Evolutionary conservation across 371 early-diverging fungal species (phyloP).

Genomic region (Entomophthora muscae): DNA sequence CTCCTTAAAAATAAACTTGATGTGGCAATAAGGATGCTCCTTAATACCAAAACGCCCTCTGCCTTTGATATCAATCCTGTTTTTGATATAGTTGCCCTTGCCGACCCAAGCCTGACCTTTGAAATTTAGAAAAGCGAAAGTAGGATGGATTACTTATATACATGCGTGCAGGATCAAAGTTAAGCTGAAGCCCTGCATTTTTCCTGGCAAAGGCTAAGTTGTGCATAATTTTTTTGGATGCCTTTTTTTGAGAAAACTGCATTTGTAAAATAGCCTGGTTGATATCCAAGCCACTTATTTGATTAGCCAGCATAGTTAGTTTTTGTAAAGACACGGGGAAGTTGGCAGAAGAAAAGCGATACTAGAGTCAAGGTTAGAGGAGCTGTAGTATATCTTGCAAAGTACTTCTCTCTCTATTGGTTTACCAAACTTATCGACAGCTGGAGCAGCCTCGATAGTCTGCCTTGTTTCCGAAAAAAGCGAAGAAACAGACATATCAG

Average conservation of each 20-base stretch:
- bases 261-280: slow-evolving; percentile 74
- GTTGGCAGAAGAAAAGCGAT: slow-evolving; percentile 43
- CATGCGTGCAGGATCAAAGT: slow-evolving; percentile 40
- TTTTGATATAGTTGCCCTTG: slow-evolving; percentile 54
- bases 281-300: slow-evolving; percentile 56
- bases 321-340: slow-evolving; percentile 64
- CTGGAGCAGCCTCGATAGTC: too few species aligned
- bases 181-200: slow-evolving; percentile 46
- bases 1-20: slow-evolving; percentile 64
- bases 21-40: slow-evolving; percentile 58
- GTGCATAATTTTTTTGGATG: slow-evolving; percentile 47
- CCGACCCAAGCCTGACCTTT: slow-evolving; percentile 72
- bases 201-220: slow-evolving; percentile 53
- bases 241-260: slow-evolving; percentile 63
- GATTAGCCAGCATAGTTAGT: slow-evolving; percentile 66
- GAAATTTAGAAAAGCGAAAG: neutral
- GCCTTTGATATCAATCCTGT: slow-evolving; percentile 52
- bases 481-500: too few species aligned
- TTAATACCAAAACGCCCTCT: slow-evolving; percentile 69
- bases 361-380: slow-evolving; percentile 25
- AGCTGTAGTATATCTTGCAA: too few species aligned
- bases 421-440: too few species aligned
- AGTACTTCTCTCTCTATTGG: too few species aligned
- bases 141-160: slow-evolving; percentile 19
- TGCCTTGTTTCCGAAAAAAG: too few species aligned